Evolutionary conservation across 108 stramenopile species (phyloP).

Genomic region (Fistulifera pelliculosa): DNA sequence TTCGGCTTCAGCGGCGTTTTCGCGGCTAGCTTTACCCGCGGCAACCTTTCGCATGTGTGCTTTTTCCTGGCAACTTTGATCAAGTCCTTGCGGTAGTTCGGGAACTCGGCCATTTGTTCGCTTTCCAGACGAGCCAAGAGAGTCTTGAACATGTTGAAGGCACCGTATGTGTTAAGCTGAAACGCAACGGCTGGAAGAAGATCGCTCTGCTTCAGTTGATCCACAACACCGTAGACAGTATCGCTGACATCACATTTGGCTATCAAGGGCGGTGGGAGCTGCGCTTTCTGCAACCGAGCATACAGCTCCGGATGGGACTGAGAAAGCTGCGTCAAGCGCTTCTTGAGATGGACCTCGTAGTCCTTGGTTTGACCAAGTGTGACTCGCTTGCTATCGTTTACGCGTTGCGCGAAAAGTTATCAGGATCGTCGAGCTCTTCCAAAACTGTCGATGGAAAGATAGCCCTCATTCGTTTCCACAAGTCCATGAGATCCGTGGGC

Average conservation of each 20-base stretch:
- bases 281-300: constrained; percentile 64
- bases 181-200: constrained; percentile 95
- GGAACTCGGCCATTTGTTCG: constrained; percentile 87
- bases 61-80: constrained; percentile 78
- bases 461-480: constrained; percentile 82
- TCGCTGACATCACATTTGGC: constrained; percentile 80
- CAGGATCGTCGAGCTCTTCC: constrained; percentile 86
- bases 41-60: constrained; percentile 85
- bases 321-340: constrained; percentile 69
- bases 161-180: constrained; percentile 95
- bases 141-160: constrained; percentile 94
- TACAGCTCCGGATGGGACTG: constrained; percentile 75
- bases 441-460: constrained; percentile 78
- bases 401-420: constrained; percentile 82
- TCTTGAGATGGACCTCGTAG: constrained; percentile 92
- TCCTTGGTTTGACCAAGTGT: constrained; percentile 93
- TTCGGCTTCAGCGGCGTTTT: constrained; percentile 85
- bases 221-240: constrained; percentile 71
- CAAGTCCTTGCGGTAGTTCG: constrained; percentile 87
- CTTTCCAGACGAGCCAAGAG: constrained; percentile 84
- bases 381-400: constrained; percentile 83
- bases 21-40: constrained; percentile 79
- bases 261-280: constrained; percentile 68
- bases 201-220: constrained; percentile 74
- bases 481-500: constrained; percentile 87